phyloP scores from a whole-genome alignment of 495 filamentous ascomycete genomes.

The Glonium stellatum region DNA sequence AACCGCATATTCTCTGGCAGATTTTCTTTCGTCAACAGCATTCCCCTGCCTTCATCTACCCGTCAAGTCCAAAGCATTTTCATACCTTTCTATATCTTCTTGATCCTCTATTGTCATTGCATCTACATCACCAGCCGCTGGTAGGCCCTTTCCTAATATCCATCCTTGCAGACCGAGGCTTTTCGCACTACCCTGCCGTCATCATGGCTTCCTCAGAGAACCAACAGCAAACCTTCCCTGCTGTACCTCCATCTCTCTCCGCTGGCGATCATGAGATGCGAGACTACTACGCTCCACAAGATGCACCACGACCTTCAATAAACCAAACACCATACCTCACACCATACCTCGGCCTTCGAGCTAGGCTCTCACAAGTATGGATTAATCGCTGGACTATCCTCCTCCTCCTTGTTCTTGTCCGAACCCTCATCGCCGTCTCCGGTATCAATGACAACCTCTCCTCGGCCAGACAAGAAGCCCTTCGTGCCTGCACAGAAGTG shows the following conservation, averaged over 20 bases:
- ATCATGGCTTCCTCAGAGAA: slow-evolving; percentile 39
- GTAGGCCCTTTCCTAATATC: slow-evolving; percentile 12
- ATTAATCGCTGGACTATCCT: slow-evolving; percentile 96
- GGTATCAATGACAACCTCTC: slow-evolving; percentile 64
- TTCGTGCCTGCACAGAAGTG: slow-evolving; percentile 83
- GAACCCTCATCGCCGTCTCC: slow-evolving; percentile 66
- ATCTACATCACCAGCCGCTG: neutral
- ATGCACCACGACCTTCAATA: slow-evolving; percentile 42
- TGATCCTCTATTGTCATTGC: neutral
- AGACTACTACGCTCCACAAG: slow-evolving; percentile 44
- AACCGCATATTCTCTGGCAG: slow-evolving; percentile 23
- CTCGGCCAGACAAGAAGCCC: slow-evolving; percentile 69
- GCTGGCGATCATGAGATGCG: slow-evolving; percentile 51
- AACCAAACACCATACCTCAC: slow-evolving; percentile 59
- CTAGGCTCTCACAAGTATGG: slow-evolving; percentile 89
- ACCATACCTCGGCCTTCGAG: slow-evolving; percentile 84
- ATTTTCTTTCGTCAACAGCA: slow-evolving; percentile 5
- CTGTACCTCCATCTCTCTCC: slow-evolving; percentile 46
- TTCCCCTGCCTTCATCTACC: slow-evolving; percentile 2
- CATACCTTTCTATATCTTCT: neutral
- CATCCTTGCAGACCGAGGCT: slow-evolving; percentile 15
- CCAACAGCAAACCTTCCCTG: slow-evolving; percentile 42
- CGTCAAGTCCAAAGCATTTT: neutral
- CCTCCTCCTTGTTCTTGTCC: slow-evolving; percentile 72
- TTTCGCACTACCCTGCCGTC: slow-evolving; percentile 21